These are phyloP conservation scores for Oxytropis ochrocephala DNA, from an alignment of 306 rosid species.

Conservation along the genomic window DNA sequence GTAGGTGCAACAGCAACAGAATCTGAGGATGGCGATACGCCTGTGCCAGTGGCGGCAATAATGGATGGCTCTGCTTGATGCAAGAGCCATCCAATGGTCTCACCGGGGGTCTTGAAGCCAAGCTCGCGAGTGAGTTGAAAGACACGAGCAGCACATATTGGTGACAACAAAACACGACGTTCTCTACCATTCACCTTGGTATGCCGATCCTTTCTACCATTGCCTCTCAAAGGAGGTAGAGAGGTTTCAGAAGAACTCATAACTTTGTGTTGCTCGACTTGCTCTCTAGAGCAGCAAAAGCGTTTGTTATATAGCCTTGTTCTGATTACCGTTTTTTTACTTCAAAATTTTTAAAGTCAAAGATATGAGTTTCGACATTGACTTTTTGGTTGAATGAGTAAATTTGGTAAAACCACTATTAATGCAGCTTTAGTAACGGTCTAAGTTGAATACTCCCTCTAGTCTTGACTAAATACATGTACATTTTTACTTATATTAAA, in stretches of 20 bases:
- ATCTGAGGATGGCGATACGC: neutral
- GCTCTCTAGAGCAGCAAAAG: neutral
- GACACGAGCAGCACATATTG: conserved; percentile 36
- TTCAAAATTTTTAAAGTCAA: neutral
- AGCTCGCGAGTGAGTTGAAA: conserved; percentile 46
- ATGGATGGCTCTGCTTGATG: conserved; percentile 40
- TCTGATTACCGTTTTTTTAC: too few species aligned
- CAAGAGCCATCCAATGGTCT: conserved; percentile 53
- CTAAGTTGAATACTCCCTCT: too few species aligned
- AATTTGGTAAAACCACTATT: neutral
- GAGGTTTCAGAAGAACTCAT: too few species aligned
- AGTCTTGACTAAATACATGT: too few species aligned
- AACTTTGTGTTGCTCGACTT: too few species aligned
- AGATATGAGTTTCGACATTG: neutral
- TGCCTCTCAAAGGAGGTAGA: neutral
- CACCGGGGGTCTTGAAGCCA: conserved; percentile 39
- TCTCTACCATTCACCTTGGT: conserved; percentile 28
- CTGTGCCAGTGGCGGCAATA: neutral
- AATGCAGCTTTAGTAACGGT: neutral
- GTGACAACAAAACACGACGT: conserved; percentile 33
- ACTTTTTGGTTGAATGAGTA: neutral
- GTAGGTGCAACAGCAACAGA: neutral
- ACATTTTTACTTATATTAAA: too few species aligned
- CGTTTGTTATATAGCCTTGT: neutral
- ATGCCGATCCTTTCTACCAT: conserved; percentile 13